These are phyloP conservation scores for Phytophthora tentaculata DNA, from an alignment of 352 stramenopile species.

Conservation along the genomic window DNA sequence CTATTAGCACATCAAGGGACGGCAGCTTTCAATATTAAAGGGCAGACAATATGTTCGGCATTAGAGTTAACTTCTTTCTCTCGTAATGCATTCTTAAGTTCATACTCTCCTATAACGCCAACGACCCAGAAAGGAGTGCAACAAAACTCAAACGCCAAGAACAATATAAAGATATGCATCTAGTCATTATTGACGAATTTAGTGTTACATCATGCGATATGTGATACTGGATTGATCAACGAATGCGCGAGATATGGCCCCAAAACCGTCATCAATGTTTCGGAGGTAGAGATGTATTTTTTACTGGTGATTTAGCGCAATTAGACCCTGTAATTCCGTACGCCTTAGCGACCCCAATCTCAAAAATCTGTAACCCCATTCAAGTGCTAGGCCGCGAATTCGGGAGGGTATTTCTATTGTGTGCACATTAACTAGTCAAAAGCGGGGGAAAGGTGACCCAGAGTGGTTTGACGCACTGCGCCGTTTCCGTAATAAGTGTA, in stretches of 20 bases:
- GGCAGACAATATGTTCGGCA: no score
- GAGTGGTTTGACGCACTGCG: not conserved
- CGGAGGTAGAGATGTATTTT: conserved; percentile 1
- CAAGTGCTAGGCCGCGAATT: not conserved
- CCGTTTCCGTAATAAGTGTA: not conserved
- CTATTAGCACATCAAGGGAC: no score
- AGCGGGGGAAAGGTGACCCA: not conserved
- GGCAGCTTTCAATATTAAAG: no score
- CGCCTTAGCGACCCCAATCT: conserved; percentile 7
- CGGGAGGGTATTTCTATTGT: not conserved
- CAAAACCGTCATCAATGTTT: not conserved
- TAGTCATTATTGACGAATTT: no score
- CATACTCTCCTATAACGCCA: no score
- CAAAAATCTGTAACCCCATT: not conserved
- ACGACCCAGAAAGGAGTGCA: no score
- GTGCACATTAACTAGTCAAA: no score
- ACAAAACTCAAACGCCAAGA: no score
- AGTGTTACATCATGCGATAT: conserved; percentile 4
- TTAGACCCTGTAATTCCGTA: no score
- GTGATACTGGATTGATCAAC: conserved; percentile 10
- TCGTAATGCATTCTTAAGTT: no score
- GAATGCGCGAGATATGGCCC: conserved; percentile 14
- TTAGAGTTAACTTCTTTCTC: no score
- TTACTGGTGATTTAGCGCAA: conserved; percentile 8
- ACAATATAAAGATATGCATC: no score